Percentiles rank a stretch among this genome's conserved stretches.
phyloP scores from a whole-genome alignment of 768 basidiomycete genomes.

The Fistulinella prunicolor region DNA sequence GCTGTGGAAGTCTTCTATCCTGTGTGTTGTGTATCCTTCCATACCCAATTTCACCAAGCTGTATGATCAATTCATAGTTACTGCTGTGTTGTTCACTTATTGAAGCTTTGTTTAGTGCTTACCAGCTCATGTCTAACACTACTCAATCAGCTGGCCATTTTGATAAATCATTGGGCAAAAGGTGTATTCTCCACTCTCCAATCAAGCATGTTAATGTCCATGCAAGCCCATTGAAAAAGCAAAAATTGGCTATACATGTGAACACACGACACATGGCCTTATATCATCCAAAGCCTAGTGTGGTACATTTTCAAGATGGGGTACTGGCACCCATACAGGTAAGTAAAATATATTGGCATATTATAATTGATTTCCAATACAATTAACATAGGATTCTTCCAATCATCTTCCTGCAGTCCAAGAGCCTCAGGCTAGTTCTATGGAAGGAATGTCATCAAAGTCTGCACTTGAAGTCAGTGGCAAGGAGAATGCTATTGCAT shows the following conservation, averaged over 20 bases:
- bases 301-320: not conserved
- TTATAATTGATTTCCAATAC: fast-evolving
- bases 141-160: not conserved
- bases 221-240: not conserved
- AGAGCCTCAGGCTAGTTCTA: too few relatives aligned
- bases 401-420: not conserved
- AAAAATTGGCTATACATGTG: slow-evolving; percentile 12
- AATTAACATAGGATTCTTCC: not conserved
- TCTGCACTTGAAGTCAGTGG: too few relatives aligned
- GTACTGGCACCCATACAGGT: slow-evolving; percentile 1
- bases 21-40: too few relatives aligned
- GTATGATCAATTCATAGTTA: not conserved
- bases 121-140: not conserved
- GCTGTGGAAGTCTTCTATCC: too few relatives aligned
- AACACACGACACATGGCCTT: slow-evolving; percentile 18
- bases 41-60: not conserved
- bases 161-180: slow-evolving; percentile 3
- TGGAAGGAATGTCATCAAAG: too few relatives aligned
- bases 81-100: not conserved
- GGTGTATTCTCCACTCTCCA: not conserved
- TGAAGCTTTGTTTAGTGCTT: not conserved
- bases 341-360: not conserved
- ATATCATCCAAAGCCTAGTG: not conserved
- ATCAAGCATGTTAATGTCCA: not conserved
- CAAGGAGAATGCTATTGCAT: too few relatives aligned